Evolutionary conservation across 495 filamentous ascomycete genomes (phyloP), one percentile per base, ranked within the genome.

Genomic region (Evernia prunastri): DNA sequence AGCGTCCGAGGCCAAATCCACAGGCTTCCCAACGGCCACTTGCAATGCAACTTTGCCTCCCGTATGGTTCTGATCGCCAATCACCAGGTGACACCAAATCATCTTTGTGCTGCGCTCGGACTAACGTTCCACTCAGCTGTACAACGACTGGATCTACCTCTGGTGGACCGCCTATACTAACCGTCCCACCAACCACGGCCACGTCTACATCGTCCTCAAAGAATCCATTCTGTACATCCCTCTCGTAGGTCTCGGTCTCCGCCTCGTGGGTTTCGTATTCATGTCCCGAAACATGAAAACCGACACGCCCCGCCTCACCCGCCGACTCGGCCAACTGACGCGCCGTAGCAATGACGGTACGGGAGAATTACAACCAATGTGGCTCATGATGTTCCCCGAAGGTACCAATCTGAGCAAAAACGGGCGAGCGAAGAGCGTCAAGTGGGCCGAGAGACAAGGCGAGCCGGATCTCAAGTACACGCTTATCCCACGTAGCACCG

Each of bases 101-200:
- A 9, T 20, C 8, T 27, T 62, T 43, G 23, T 27, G 47, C 47
- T 51, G 56, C 47, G 31, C 33, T 35, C 42, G 39, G 43, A 40
- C 51, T 60, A 60, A 70, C 64, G 54, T 47, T 31, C 37, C 10
- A 25, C 40, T 17, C 58, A 81, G 81, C 80, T 92, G 59, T 92
- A 92, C 68, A 89, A 89, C 9, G 89, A 92, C 73, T 92, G 89
- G 89, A 72, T 92, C 18, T 92, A 92, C 68, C 78, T 92, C 18
- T 92, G 89, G 89, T 92, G 89, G 89, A 82, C 87, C 20, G 86
- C 86, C 18, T 92, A 92, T 67, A 86, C 87, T 33, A 82, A 86
- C 40, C 40, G 43, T 15, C 56, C 56, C 15, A 72, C 76, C 42
- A 86, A 86, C 79, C 89, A 91, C 65, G 89, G 89, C 17, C 85